Percentiles rank a stretch among this genome's conserved stretches.
Conservation (phyloP, 371 early-diverging fungal genomes). For the Capillidium rhysosporum region DNA sequence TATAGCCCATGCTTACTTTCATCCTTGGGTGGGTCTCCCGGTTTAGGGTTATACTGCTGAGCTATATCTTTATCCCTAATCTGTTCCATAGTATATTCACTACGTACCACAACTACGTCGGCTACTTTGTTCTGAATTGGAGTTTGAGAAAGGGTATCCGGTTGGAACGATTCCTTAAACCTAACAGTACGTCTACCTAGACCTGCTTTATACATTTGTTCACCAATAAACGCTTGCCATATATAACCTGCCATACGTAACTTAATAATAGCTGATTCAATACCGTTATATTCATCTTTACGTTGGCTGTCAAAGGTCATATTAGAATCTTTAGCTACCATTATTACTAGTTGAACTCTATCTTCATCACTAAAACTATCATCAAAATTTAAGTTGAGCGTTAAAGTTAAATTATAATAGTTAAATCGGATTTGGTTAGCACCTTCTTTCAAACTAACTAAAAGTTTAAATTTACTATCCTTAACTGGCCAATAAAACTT, state of each 20-base stretch:
- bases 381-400: constrained; percentile 18
- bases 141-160: constrained; percentile 20
- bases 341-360: constrained; percentile 28
- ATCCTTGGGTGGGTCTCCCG: constrained; percentile 15
- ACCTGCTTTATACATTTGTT: constrained; percentile 40
- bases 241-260: constrained; percentile 38
- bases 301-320: constrained; percentile 33
- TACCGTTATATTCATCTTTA: constrained; percentile 16
- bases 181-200: constrained; percentile 29
- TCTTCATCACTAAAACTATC: constrained; percentile 30
- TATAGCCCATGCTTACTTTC: constrained; percentile 17
- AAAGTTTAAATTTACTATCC: constrained; percentile 33
- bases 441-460: constrained; percentile 36
- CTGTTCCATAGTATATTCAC: constrained; percentile 22
- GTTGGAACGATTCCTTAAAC: constrained; percentile 29
- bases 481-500: constrained; percentile 30
- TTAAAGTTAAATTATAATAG: constrained; percentile 11
- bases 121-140: constrained; percentile 22
- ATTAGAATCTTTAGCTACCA: constrained; percentile 33
- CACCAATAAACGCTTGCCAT: constrained; percentile 53
- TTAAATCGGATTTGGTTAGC: constrained; percentile 23
- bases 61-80: constrained; percentile 30
- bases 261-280: constrained; percentile 26
- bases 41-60: constrained; percentile 26
- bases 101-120: constrained; percentile 28